These are phyloP conservation scores for Thymus quinquecostatus DNA, from an alignment of 257 asterid species.

Conservation along the genomic window DNA sequence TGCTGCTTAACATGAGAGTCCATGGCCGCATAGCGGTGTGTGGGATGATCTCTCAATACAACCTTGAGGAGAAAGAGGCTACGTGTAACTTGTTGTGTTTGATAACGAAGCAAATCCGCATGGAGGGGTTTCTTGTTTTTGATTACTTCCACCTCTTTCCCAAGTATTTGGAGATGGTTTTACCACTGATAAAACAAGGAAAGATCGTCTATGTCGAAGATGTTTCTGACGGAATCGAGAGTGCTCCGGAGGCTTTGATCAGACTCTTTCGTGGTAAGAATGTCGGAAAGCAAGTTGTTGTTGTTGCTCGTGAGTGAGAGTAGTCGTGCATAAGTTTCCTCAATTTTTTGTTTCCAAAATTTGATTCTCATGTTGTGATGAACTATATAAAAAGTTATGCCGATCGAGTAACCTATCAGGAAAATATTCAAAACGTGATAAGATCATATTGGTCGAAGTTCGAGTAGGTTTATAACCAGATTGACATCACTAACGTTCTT, in stretches of 20 bases:
- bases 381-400: too few relatives aligned
- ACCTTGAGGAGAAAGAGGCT: slow-evolving; percentile 7
- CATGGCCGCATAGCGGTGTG: slow-evolving; percentile 12
- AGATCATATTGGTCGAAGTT: too few relatives aligned
- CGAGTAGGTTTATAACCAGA: too few relatives aligned
- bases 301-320: neutral
- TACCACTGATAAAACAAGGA: slow-evolving; percentile 20
- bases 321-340: too few relatives aligned
- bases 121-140: slow-evolving; percentile 22
- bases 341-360: too few relatives aligned
- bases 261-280: neutral
- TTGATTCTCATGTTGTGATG: too few relatives aligned
- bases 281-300: neutral
- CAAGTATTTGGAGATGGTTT: slow-evolving; percentile 19
- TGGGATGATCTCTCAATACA: slow-evolving; percentile 25
- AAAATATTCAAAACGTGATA: too few relatives aligned
- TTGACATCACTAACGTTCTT: too few relatives aligned
- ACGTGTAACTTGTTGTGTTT: neutral
- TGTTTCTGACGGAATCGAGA: neutral
- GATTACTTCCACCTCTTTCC: slow-evolving; percentile 23
- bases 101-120: neutral
- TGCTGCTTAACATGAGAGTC: slow-evolving; percentile 15
- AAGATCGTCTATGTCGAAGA: slow-evolving; percentile 16
- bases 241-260: neutral
- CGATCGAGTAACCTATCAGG: too few relatives aligned